phyloP scores from a whole-genome alignment of 2,329 filamentous ascomycete genomes.

The Gyromitra esculenta region DNA sequence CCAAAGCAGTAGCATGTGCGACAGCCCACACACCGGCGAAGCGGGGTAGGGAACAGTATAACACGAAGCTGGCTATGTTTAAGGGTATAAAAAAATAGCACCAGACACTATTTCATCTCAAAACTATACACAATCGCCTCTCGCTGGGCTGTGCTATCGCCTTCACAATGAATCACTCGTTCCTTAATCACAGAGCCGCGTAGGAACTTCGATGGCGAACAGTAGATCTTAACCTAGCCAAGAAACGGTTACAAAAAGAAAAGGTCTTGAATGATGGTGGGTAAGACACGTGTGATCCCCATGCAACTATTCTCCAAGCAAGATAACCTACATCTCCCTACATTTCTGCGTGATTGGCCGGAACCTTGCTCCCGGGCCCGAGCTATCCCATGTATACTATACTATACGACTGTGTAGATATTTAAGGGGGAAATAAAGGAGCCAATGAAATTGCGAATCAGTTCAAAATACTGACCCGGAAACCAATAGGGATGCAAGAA shows the following conservation, averaged over 20 bases:
- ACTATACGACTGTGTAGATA: conserved; percentile 7
- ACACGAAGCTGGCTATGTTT: background rate
- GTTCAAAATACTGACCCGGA: conserved; percentile 16
- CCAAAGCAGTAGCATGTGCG: conserved; percentile 23
- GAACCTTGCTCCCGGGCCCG: conserved; percentile 35
- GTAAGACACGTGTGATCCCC: conserved; percentile 42
- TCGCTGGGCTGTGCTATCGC: conserved; percentile 24
- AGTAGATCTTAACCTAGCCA: background rate
- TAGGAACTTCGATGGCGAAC: conserved; percentile 4
- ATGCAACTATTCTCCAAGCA: conserved; percentile 10
- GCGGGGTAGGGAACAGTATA: conserved; percentile 37
- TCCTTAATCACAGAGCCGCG: conserved; percentile 19
- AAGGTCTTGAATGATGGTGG: conserved; percentile 23
- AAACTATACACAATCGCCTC: conserved; percentile 22
- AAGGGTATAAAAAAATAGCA: conserved; percentile 6
- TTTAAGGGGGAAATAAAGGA: too few species aligned
- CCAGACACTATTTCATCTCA: conserved; percentile 22
- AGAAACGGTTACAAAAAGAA: conserved; percentile 26
- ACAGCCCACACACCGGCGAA: conserved; percentile 27
- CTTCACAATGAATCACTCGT: conserved; percentile 44
- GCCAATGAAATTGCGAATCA: conserved; percentile 10
- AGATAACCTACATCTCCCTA: conserved; percentile 16
- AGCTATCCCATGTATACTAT: conserved; percentile 11
- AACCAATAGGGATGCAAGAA: conserved; percentile 15
- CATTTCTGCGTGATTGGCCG: conserved; percentile 34